Percentiles rank a stretch among this genome's conserved stretches.
Conservation (phyloP, 495 filamentous ascomycete genomes). For the Aspergillus cavernicola region DNA sequence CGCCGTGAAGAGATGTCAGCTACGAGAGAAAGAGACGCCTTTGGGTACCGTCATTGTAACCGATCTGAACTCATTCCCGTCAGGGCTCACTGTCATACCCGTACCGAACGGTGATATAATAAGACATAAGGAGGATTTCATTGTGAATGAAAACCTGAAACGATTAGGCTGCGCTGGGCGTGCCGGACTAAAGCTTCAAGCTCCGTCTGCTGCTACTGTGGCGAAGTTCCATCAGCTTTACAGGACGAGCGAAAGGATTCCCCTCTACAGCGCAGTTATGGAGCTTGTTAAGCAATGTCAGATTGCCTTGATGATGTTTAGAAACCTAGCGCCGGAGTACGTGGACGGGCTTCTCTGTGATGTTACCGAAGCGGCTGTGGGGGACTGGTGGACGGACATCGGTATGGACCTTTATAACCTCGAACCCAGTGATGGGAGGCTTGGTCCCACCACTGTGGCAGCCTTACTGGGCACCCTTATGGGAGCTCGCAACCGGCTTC, state of each 20-base stretch:
- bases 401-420: slow-evolving; percentile 85
- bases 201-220: slow-evolving; percentile 72
- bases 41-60: slow-evolving; percentile 89
- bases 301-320: slow-evolving; percentile 81
- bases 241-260: slow-evolving; percentile 75
- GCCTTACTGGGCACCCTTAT: slow-evolving; percentile 83
- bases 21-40: slow-evolving; percentile 73
- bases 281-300: slow-evolving; percentile 94
- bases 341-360: slow-evolving; percentile 93
- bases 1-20: slow-evolving; percentile 78
- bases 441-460: slow-evolving; percentile 89
- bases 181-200: slow-evolving; percentile 72
- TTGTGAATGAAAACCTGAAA: slow-evolving; percentile 94
- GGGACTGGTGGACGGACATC: slow-evolving; percentile 95
- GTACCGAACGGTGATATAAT: slow-evolving; percentile 84
- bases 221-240: slow-evolving; percentile 93
- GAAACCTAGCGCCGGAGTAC: slow-evolving; percentile 81
- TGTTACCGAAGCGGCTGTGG: slow-evolving; percentile 82
- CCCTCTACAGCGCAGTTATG: slow-evolving; percentile 69
- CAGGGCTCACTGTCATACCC: slow-evolving; percentile 79
- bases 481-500: slow-evolving; percentile 84
- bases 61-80: slow-evolving; percentile 86
- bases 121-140: slow-evolving; percentile 77
- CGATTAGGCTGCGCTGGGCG: slow-evolving; percentile 87
- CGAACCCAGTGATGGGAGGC: slow-evolving; percentile 85